Percentiles rank a stretch among this genome's conserved stretches.
Evolutionary conservation across 305 asterid genomes (phyloP).

Genomic region (Fraxinus paxiana): DNA sequence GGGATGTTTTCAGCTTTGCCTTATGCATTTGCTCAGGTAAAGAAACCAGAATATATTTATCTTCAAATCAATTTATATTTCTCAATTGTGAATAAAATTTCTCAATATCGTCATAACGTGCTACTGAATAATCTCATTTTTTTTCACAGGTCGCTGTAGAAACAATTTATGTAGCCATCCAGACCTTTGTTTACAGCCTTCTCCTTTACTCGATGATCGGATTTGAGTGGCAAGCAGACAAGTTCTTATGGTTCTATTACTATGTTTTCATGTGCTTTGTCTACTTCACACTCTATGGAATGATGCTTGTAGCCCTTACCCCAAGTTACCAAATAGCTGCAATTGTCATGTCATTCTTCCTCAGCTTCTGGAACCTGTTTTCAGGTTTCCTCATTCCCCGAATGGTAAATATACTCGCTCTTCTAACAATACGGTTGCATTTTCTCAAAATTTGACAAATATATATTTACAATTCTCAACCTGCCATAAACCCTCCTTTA

Average conservation of each 20-base stretch:
- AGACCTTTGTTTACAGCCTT: constrained; percentile 45
- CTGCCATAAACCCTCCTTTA: neutral
- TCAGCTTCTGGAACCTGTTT: constrained; percentile 51
- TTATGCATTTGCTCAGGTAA: constrained; percentile 51
- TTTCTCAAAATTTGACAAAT: neutral
- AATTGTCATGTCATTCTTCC: constrained; percentile 46
- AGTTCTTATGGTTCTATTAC: constrained; percentile 53
- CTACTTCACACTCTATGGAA: constrained; percentile 49
- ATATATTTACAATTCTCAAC: neutral
- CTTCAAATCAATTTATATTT: neutral
- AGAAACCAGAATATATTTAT: neutral
- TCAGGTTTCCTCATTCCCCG: constrained; percentile 50
- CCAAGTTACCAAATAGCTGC: constrained; percentile 55
- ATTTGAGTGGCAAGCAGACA: constrained; percentile 37
- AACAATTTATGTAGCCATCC: constrained; percentile 39
- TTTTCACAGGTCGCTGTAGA: constrained; percentile 42
- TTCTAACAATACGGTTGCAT: neutral
- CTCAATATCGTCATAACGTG: neutral
- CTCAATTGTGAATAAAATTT: neutral
- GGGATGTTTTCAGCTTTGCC: constrained; percentile 52
- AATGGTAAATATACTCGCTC: constrained; percentile 30
- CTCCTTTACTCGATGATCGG: constrained; percentile 53
- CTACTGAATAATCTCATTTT: neutral
- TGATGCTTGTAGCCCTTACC: constrained; percentile 53
- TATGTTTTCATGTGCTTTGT: constrained; percentile 49